phyloP scores from a whole-genome alignment of 176 grass and related monocot species.

The Aegilops sharonensis region DNA sequence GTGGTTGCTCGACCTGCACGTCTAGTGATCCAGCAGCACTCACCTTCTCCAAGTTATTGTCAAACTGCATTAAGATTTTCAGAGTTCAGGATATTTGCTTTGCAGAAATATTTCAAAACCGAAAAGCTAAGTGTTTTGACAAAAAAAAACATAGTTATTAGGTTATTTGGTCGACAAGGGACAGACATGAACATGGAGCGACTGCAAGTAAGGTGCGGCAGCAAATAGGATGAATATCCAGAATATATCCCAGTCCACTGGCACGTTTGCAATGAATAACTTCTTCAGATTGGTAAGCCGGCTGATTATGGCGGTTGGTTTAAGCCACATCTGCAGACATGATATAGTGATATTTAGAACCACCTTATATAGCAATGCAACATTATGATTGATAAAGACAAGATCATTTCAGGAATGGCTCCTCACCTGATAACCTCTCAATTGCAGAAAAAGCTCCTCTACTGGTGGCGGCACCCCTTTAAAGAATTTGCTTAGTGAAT shows the following conservation, averaged over 20 bases:
- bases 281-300: too few species aligned
- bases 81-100: not conserved
- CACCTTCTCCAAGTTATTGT: not conserved
- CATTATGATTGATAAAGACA: not conserved
- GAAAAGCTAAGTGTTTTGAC: not conserved
- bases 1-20: too few species aligned
- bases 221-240: too few species aligned
- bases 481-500: constrained; percentile 23
- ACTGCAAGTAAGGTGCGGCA: too few species aligned
- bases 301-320: not conserved
- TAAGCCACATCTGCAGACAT: constrained; percentile 5
- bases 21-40: not conserved
- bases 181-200: too few species aligned
- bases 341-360: not conserved
- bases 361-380: not conserved
- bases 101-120: not conserved
- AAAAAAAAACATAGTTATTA: not conserved
- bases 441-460: constrained; percentile 25
- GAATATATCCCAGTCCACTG: too few species aligned
- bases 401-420: not conserved
- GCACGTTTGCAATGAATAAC: too few species aligned
- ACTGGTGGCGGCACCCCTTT: not conserved
- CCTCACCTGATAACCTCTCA: constrained; percentile 4
- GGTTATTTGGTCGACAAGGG: not conserved
- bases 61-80: not conserved